Base-by-base conservation (phyloP, 2,329 filamentous ascomycete genomes). In the Xylaria sp. region DNA sequence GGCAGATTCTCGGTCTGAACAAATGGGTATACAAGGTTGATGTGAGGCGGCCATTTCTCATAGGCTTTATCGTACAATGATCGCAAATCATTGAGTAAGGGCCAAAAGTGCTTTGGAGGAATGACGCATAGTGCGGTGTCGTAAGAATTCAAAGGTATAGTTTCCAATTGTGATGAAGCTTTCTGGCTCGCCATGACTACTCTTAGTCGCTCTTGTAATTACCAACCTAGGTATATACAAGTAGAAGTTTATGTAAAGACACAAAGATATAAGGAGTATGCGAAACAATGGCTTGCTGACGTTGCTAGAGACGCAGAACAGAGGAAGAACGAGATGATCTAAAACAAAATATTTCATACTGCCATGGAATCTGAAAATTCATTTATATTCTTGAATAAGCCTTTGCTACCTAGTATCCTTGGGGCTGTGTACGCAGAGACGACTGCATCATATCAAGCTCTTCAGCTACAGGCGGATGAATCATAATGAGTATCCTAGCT, bases 11-110 rank as follows among this genome's bases (percentile, higher is more conserved):
- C 79, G 0, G 79, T 75, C 2, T 75, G 72, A 6, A 89, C 85
- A 71, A 90, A 91, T 0, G 88, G 89, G 70, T 90, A 90, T 21
- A 89, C 69, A 25, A 91, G 74, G 67, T 90, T 91, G 69, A 90
- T 72, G 68, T 90, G 88, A 12, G 87, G 85, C 3, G 88, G 87
- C 88, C 89, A 91, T 74, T 80, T 84, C 25, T 78, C 78, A 66
- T 83, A 84, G 0, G 83, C 80, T 63, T 85, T 86, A 73, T 91
- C 88, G 74, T 90, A 87, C 12, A 87, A 76, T n/a, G 78, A 79
- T 46, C 88, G 83, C 2, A 91, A 74, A 14, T 77, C 75, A 67
- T 89, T 80, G 54, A 88, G 72, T 3, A 81, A 69, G 1, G 77
- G 64, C 77, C 83, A 84, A 37, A 83, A 71, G 51, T 77, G 67